Conservation (phyloP, 768 basidiomycete genomes). For the Pulveroboletus sp. region DNA sequence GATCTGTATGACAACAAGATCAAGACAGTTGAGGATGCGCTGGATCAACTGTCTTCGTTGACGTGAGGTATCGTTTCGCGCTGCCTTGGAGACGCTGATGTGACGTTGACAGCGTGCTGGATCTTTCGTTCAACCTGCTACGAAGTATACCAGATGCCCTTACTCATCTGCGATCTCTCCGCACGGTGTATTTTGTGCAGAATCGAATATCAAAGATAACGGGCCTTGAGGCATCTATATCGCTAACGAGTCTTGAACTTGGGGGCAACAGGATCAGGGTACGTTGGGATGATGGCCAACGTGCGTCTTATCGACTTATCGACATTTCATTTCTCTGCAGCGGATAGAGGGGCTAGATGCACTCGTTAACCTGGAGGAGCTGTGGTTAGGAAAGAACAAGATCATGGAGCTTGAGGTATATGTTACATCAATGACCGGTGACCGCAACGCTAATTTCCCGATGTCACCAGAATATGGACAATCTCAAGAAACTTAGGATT, state of each 20-base stretch:
- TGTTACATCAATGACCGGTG: not conserved
- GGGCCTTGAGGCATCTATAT: constrained; percentile 52
- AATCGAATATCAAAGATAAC: constrained; percentile 85
- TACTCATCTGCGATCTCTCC: constrained; percentile 52
- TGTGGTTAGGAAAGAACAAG: constrained; percentile 99
- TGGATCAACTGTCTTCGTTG: constrained; percentile 53
- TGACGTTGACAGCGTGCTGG: constrained; percentile 55
- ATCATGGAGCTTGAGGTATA: constrained; percentile 78
- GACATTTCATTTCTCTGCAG: constrained; percentile 35
- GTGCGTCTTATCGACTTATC: not conserved
- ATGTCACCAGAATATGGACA: constrained; percentile 54
- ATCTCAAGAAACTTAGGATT: constrained; percentile 71
- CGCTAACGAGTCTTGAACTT: constrained; percentile 79
- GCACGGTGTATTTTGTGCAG: constrained; percentile 90
- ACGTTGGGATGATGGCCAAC: constrained; percentile 22
- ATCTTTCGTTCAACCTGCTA: constrained; percentile 93
- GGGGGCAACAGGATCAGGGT: constrained; percentile 93
- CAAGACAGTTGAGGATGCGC: constrained; percentile 62
- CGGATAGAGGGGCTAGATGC: constrained; percentile 82
- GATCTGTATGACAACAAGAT: constrained; percentile 97
- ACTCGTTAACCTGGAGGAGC: constrained; percentile 78
- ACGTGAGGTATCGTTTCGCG: constrained; percentile 38
- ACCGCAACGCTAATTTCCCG: not conserved
- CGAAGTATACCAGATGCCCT: constrained; percentile 63
- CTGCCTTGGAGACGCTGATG: not conserved